Evolutionary conservation across 2,329 filamentous ascomycete genomes (phyloP).

Genomic region (Drechslerella coelobrocha): DNA sequence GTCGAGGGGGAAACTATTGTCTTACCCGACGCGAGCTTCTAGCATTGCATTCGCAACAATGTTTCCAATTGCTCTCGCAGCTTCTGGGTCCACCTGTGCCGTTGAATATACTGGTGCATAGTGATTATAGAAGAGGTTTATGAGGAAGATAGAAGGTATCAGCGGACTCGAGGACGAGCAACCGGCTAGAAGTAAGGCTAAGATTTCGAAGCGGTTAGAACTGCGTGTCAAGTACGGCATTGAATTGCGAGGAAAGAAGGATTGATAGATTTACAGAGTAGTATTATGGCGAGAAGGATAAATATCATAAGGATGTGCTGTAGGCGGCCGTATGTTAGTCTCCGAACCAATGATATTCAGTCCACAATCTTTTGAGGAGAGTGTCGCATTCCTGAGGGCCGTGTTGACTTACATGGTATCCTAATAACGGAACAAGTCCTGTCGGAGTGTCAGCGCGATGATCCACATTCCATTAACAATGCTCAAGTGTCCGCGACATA

Average conservation of each 20-base stretch:
- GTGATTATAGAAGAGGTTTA: conserved; percentile 93
- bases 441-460: conserved; percentile 7
- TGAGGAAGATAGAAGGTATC: conserved; percentile 94
- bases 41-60: conserved; percentile 84
- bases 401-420: conserved; percentile 64
- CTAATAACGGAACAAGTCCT: conserved; percentile 73
- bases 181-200: conserved; percentile 89
- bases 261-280: conserved; percentile 76
- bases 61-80: conserved; percentile 83
- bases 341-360: no score
- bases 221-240: conserved; percentile 8
- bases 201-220: conserved; percentile 31
- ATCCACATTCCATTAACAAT: neutral
- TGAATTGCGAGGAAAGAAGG: conserved; percentile 4
- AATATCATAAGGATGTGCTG: conserved; percentile 92
- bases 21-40: conserved; percentile 80
- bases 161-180: conserved; percentile 95
- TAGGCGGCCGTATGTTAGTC: conserved; percentile 4
- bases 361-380: neutral
- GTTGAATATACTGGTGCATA: conserved; percentile 84
- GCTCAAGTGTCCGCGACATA: neutral
- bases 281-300: conserved; percentile 89
- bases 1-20: neutral
- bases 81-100: conserved; percentile 87
- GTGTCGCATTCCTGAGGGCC: neutral